Evolutionary conservation across 371 early-diverging fungal species (phyloP).

Genomic region (Dichotomocladium elegans): DNA sequence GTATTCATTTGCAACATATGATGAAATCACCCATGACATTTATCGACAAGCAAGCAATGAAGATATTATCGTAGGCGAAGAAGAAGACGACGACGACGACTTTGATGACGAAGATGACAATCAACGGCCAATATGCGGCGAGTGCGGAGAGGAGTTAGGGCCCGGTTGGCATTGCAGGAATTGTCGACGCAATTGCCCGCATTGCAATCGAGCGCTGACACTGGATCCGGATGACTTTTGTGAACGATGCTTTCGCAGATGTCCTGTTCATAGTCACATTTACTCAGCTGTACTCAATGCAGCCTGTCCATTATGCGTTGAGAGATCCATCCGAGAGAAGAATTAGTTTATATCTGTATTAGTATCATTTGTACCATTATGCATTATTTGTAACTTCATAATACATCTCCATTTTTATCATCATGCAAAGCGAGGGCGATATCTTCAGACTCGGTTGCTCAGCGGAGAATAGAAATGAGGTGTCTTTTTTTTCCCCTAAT

Average conservation of each 20-base stretch:
- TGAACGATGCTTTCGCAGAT: constrained; percentile 24
- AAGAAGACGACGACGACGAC: not conserved
- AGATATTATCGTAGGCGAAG: too few relatives aligned
- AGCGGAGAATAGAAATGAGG: too few relatives aligned
- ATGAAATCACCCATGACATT: not conserved
- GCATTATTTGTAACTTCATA: not conserved
- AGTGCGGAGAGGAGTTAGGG: constrained; percentile 26
- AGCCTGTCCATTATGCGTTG: constrained; percentile 1
- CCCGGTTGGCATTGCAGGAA: constrained; percentile 26
- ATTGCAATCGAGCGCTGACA: constrained; percentile 27
- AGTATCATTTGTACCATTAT: not conserved
- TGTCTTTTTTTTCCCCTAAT: too few relatives aligned
- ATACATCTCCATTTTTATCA: not conserved
- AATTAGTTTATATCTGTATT: not conserved
- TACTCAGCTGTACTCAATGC: not conserved
- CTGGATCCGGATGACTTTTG: constrained; percentile 25
- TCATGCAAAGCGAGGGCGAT: too few relatives aligned
- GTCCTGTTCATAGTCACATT: constrained; percentile 16
- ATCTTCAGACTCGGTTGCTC: too few relatives aligned
- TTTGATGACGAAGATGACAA: not conserved
- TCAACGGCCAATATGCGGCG: constrained; percentile 7
- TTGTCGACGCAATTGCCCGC: constrained; percentile 28
- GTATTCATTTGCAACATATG: not conserved
- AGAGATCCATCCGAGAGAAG: not conserved
- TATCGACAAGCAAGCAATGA: not conserved